These are phyloP conservation scores for Excoecaria agallocha DNA, from an alignment of 345 rosid species.

Conservation along the genomic window DNA sequence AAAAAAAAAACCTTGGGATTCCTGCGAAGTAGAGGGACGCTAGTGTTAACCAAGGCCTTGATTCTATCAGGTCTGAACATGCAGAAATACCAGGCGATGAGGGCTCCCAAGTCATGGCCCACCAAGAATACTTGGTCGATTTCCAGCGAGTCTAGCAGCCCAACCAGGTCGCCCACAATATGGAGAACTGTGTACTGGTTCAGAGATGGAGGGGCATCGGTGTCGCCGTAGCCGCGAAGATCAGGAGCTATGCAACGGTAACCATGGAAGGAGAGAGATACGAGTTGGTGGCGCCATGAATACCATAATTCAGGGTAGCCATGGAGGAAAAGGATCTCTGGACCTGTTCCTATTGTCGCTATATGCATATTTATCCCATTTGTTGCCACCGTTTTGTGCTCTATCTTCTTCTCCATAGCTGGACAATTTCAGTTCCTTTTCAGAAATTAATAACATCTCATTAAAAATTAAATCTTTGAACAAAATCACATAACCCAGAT, in stretches of 20 bases:
- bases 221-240: slow-evolving; percentile 1
- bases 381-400: background rate
- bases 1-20: background rate
- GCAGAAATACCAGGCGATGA: background rate
- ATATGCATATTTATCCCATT: background rate
- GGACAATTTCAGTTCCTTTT: background rate
- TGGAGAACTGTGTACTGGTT: background rate
- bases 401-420: slow-evolving; percentile 1
- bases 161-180: background rate
- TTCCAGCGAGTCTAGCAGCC: background rate
- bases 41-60: background rate
- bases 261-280: background rate
- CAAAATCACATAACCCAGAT: no score
- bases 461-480: no score
- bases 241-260: slow-evolving; percentile 1
- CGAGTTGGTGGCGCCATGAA: background rate
- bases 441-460: no score
- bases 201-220: background rate
- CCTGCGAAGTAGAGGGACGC: background rate
- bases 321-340: background rate
- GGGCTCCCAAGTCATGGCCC: background rate
- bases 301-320: slow-evolving; percentile 3
- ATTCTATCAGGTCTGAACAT: background rate
- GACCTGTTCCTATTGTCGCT: background rate
- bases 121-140: background rate